Conservation (phyloP, 768 basidiomycete species). For the Saitozyma sp. region DNA sequence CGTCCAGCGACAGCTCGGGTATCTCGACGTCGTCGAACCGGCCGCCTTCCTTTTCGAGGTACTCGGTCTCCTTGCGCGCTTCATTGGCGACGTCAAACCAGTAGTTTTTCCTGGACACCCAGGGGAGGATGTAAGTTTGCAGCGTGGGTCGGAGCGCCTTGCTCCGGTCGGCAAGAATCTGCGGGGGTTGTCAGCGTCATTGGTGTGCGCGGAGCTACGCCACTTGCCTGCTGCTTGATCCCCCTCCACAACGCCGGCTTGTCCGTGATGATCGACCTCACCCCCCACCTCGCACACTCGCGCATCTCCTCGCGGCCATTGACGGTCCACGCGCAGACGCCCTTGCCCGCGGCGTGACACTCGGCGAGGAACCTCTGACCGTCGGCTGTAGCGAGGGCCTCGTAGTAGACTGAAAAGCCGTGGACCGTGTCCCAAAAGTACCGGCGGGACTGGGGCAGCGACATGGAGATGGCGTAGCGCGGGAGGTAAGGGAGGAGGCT, state of each 20-base stretch:
- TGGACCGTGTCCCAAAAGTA: conserved; percentile 89
- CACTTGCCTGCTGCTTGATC: conserved; percentile 52
- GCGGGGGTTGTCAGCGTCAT: not conserved
- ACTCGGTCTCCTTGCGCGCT: conserved; percentile 45
- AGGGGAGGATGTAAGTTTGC: conserved; percentile 31
- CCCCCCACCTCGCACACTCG: conserved; percentile 52
- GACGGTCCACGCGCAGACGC: conserved; percentile 93
- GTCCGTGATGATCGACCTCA: conserved; percentile 50
- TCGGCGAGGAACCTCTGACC: conserved; percentile 72
- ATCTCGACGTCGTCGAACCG: conserved; percentile 25
- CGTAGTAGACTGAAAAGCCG: conserved; percentile 82
- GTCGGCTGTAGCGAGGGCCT: conserved; percentile 66
- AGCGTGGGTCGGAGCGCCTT: conserved; percentile 28
- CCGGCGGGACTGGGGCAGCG: conserved; percentile 68
- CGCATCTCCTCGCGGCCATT: conserved; percentile 72
- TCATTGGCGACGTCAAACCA: conserved; percentile 39
- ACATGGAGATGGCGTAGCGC: conserved; percentile 79
- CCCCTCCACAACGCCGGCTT: conserved; percentile 47
- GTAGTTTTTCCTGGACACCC: conserved; percentile 32
- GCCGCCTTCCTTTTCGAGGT: conserved; percentile 49
- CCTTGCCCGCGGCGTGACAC: conserved; percentile 73
- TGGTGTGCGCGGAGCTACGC: not conserved
- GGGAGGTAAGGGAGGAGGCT: conserved; percentile 75
- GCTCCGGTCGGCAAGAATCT: conserved; percentile 29
- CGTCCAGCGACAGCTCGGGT: no score